A percentile compares a stretch with the other conserved stretches of the same genome.
phyloP scores from a whole-genome alignment of 2,329 filamentous ascomycete genomes.

The Diplodia sapinea region DNA sequence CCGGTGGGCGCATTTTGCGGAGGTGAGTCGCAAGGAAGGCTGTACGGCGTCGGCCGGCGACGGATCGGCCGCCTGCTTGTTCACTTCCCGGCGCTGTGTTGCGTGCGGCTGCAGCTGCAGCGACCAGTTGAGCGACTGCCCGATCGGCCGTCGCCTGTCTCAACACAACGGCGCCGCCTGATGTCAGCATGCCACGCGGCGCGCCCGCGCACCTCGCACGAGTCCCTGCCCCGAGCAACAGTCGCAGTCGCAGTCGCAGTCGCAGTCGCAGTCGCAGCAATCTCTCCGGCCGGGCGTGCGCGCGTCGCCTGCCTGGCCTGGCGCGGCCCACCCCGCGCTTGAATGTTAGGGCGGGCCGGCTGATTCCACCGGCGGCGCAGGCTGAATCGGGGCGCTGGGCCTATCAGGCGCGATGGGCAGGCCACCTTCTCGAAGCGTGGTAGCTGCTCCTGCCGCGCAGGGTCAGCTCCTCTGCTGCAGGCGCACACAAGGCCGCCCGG shows the following conservation, averaged over 20 bases:
- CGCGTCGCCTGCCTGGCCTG: too few species aligned
- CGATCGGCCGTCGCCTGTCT: neutral
- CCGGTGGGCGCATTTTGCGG: neutral
- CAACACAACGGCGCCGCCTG: neutral
- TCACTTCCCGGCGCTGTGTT: conserved; percentile 1
- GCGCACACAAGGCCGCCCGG: conserved; percentile 26
- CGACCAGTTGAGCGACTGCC: neutral
- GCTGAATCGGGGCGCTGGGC: conserved; percentile 16
- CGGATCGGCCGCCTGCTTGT: conserved; percentile 11
- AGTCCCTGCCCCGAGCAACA: neutral
- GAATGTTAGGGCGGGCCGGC: conserved; percentile 1
- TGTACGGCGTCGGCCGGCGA: neutral
- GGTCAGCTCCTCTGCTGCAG: conserved; percentile 5
- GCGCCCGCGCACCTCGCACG: conserved; percentile 4
- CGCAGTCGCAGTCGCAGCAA: neutral
- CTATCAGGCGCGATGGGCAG: conserved; percentile 13
- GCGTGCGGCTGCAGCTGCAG: neutral
- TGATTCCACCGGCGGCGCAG: conserved; percentile 21
- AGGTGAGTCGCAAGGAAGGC: neutral
- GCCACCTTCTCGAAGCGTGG: conserved; percentile 26
- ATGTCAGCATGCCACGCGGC: conserved; percentile 27
- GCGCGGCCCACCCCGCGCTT: conserved; percentile 10
- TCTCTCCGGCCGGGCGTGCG: conserved; percentile 9
- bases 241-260: too few species aligned
- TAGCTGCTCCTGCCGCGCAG: conserved; percentile 16